A percentile compares a stretch with the other conserved stretches of the same genome.
Evolutionary conservation across 1,139 yeast genomes (phyloP).

Genomic region (Lodderomyces beijingensis): DNA sequence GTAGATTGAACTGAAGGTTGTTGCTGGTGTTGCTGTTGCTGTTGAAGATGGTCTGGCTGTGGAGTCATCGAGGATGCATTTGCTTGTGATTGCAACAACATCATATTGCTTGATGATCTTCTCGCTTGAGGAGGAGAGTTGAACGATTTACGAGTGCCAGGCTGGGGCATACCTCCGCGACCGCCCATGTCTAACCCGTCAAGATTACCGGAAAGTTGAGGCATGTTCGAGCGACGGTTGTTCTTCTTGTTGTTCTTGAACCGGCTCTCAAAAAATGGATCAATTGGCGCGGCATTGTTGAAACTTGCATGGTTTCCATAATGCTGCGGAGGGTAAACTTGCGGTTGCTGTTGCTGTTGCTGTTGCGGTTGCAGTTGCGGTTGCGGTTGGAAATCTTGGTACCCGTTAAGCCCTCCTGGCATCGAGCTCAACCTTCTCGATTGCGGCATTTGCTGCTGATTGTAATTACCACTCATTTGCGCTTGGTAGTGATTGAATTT

Average conservation of each 20-base stretch:
- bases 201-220: constrained; percentile 31
- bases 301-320: constrained; percentile 10
- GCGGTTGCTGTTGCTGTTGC: constrained; percentile 8
- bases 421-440: constrained; percentile 11
- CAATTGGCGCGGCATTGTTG: constrained; percentile 20
- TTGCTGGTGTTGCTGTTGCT: constrained; percentile 3
- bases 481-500: constrained; percentile 10
- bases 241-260: constrained; percentile 25
- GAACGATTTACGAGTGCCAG: constrained; percentile 19
- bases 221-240: constrained; percentile 36
- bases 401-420: constrained; percentile 7
- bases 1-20: constrained; percentile 8
- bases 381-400: constrained; percentile 6
- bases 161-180: constrained; percentile 49
- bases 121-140: constrained; percentile 7
- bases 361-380: constrained; percentile 8
- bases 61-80: neutral
- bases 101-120: constrained; percentile 7
- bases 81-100: constrained; percentile 4
- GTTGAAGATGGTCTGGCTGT: constrained; percentile 10
- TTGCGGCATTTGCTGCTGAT: constrained; percentile 10
- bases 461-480: constrained; percentile 13
- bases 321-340: constrained; percentile 6
- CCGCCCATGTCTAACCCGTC: constrained; percentile 45
- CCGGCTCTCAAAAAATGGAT: constrained; percentile 24